Conservation (phyloP, 2,329 filamentous ascomycete species). For the Diaporthe caulivora region DNA sequence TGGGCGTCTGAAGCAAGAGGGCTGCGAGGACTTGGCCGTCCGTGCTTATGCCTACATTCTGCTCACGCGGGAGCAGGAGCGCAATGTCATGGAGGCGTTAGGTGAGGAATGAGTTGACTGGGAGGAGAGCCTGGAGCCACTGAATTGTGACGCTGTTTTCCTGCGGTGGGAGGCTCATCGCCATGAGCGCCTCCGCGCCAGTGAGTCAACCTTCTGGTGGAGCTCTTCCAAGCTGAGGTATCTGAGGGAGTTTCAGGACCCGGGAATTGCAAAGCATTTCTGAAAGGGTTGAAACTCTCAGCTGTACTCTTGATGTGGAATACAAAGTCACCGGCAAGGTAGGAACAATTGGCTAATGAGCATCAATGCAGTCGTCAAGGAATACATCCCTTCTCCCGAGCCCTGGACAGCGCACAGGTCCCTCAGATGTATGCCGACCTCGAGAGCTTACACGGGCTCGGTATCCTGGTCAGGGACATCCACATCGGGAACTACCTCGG, state of each 20-base stretch:
- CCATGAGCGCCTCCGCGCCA: background rate
- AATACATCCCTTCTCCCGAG: background rate
- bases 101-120: background rate
- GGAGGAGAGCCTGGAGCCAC: background rate
- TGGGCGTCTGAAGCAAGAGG: background rate
- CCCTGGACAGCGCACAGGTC: background rate
- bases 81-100: background rate
- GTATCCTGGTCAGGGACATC: background rate
- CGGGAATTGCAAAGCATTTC: too few species aligned
- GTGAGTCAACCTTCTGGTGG: too few species aligned
- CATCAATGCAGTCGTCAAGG: conserved; percentile 2
- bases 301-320: too few species aligned
- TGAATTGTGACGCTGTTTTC: background rate
- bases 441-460: background rate
- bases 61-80: background rate
- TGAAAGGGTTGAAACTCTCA: too few species aligned
- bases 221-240: too few species aligned
- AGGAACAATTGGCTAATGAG: too few species aligned
- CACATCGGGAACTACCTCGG: background rate
- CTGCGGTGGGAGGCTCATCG: background rate
- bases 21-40: background rate
- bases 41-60: background rate
- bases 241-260: too few species aligned
- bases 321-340: too few species aligned
- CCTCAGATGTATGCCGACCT: background rate